These are phyloP conservation scores for Podaxis sp. DNA, from an alignment of 768 basidiomycete genomes.

Conservation along the genomic window DNA sequence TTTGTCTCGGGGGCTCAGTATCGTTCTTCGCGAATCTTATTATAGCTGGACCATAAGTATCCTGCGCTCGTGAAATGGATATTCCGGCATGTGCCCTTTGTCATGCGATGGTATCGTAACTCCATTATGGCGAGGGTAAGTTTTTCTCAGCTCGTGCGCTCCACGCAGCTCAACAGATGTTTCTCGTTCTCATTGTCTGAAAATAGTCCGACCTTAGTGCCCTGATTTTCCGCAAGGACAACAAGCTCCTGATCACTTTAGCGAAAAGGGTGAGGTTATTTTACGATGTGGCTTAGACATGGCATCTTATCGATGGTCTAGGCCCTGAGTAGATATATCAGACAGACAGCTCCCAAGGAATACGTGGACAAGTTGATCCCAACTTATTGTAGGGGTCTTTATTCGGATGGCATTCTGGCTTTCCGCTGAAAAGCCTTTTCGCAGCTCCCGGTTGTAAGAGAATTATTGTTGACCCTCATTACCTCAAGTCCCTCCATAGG, in stretches of 20 bases:
- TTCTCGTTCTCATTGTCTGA: neutral
- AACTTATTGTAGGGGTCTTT: slow-evolving; percentile 37
- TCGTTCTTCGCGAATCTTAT: neutral
- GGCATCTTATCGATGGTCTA: slow-evolving; percentile 20
- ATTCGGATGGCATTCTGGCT: neutral
- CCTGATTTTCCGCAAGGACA: slow-evolving; percentile 40
- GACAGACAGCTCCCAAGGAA: slow-evolving; percentile 44
- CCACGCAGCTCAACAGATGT: neutral
- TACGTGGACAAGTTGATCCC: slow-evolving; percentile 48
- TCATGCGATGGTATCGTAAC: slow-evolving; percentile 46
- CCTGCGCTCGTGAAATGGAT: slow-evolving; percentile 46
- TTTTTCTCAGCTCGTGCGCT: neutral
- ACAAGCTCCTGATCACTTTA: slow-evolving; percentile 28
- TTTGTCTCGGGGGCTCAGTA: neutral
- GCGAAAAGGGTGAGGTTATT: slow-evolving; percentile 28
- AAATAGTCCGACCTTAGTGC: slow-evolving; percentile 36
- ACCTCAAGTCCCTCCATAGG: slow-evolving; percentile 48
- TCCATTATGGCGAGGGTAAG: slow-evolving; percentile 46
- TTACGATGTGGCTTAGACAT: neutral
- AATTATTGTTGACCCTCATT: slow-evolving; percentile 58
- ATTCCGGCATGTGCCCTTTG: slow-evolving; percentile 51
- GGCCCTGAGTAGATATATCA: slow-evolving; percentile 45
- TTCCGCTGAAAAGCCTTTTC: slow-evolving; percentile 2
- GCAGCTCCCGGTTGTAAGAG: slow-evolving; percentile 63
- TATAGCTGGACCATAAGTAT: slow-evolving; percentile 40